Percentiles rank a stretch among this genome's conserved stretches.
phyloP scores from a whole-genome alignment of 495 filamentous ascomycete species.

The Evansstolkia leycettana region DNA sequence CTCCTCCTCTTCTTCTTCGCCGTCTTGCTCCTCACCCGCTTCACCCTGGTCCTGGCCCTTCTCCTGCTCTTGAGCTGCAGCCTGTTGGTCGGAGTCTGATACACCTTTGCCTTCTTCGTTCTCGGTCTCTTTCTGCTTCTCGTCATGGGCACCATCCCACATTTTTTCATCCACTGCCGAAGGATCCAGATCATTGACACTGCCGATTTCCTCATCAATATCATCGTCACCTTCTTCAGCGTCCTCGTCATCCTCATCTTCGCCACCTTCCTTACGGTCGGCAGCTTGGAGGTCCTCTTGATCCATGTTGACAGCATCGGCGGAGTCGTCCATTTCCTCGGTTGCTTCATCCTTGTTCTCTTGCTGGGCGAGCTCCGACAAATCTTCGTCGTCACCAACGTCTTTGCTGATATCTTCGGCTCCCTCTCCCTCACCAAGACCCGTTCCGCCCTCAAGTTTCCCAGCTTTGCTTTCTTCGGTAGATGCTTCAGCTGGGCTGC shows the following conservation, averaged over 20 bases:
- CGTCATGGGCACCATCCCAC: slow-evolving; percentile 78
- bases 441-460: slow-evolving; percentile 82
- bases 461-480: slow-evolving; percentile 54
- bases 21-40: slow-evolving; percentile 31
- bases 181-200: slow-evolving; percentile 79
- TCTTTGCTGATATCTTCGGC: slow-evolving; percentile 97
- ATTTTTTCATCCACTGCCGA: slow-evolving; percentile 92
- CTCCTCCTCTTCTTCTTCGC: slow-evolving; percentile 39
- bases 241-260: slow-evolving; percentile 51
- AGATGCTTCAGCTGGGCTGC: slow-evolving; percentile 68
- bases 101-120: slow-evolving; percentile 58
- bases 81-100: slow-evolving; percentile 49
- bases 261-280: slow-evolving; percentile 51
- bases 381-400: slow-evolving; percentile 81
- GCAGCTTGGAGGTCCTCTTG: slow-evolving; percentile 61
- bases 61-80: slow-evolving; percentile 46
- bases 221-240: slow-evolving; percentile 47
- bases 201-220: slow-evolving; percentile 78
- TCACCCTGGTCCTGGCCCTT: slow-evolving; percentile 31
- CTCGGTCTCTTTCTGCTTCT: slow-evolving; percentile 71
- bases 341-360: slow-evolving; percentile 46
- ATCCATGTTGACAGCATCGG: slow-evolving; percentile 91
- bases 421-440: slow-evolving; percentile 90
- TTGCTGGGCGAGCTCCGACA: slow-evolving; percentile 83
- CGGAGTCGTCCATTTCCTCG: slow-evolving; percentile 53